Conservation (phyloP, 1,284 basidiomycete species). For the Cronartium quercuum region DNA sequence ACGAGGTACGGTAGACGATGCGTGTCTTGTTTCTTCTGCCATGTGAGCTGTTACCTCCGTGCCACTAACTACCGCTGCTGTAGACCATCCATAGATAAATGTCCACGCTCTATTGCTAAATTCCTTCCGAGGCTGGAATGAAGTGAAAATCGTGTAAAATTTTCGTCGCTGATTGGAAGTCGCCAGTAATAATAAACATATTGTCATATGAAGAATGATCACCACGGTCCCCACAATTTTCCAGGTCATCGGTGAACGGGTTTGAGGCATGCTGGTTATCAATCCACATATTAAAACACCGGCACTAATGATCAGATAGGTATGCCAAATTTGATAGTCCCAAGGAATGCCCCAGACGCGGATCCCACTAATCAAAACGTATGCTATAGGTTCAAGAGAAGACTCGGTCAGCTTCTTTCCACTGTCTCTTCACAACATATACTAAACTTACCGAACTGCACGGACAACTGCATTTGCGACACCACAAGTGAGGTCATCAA, state of each 20-base stretch:
- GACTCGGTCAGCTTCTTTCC: no score
- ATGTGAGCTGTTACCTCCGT: conserved; percentile 24
- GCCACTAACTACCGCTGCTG: neutral
- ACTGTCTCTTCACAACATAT: no score
- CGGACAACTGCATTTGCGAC: conserved; percentile 4
- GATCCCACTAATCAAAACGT: no score
- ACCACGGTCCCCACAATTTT: conserved; percentile 10
- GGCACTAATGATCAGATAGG: no score
- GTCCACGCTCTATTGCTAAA: conserved; percentile 5
- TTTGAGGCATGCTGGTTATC: neutral
- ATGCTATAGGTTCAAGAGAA: no score
- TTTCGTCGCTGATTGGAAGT: conserved; percentile 13
- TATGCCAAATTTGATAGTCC: no score
- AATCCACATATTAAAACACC: neutral
- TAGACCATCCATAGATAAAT: conserved; percentile 1
- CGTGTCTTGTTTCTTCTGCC: conserved; percentile 29
- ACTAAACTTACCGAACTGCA: conserved; percentile 21
- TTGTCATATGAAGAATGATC: neutral
- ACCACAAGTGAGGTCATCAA: conserved; percentile 5
- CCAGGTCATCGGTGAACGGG: conserved; percentile 24
- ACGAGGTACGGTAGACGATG: conserved; percentile 7
- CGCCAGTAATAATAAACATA: conserved; percentile 15
- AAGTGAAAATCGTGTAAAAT: conserved; percentile 12
- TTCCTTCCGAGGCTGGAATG: neutral
- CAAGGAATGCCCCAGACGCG: no score